phyloP scores from a whole-genome alignment of 2,329 filamentous ascomycete genomes.

The Verticillium tricorpus region DNA sequence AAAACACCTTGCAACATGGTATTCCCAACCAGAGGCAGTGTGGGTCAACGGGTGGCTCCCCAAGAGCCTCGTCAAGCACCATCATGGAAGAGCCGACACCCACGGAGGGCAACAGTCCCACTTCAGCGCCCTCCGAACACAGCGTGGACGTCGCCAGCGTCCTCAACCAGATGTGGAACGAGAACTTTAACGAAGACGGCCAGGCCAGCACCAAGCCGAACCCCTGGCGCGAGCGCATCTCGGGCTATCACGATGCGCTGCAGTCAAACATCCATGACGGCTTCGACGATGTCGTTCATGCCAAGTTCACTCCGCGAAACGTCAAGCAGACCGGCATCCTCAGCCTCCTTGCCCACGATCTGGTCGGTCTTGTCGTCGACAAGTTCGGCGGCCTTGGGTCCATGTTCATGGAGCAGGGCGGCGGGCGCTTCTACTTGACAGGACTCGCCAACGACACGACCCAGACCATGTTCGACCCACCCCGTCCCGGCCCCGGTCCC shows the following conservation, averaged over 20 bases:
- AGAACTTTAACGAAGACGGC: slow-evolving; percentile 18
- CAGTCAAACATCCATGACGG: slow-evolving; percentile 9
- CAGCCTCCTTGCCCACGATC: slow-evolving; percentile 22
- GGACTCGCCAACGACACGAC: slow-evolving; percentile 22
- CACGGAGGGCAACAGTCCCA: slow-evolving; percentile 5
- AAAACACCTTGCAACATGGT: neutral
- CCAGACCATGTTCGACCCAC: slow-evolving; percentile 25
- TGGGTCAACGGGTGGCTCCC: slow-evolving; percentile 19
- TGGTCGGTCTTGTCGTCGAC: slow-evolving; percentile 23
- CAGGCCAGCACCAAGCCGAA: slow-evolving; percentile 7
- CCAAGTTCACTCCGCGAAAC: slow-evolving; percentile 14
- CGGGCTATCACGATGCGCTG: slow-evolving; percentile 13
- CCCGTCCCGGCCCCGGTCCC: slow-evolving; percentile 16
- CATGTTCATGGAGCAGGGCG: slow-evolving; percentile 20
- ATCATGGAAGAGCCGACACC: slow-evolving; percentile 15
- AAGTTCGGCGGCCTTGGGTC: slow-evolving; percentile 25
- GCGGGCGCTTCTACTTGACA: slow-evolving; percentile 20
- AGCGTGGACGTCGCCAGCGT: slow-evolving; percentile 21
- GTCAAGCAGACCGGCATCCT: slow-evolving; percentile 21
- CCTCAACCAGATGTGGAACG: slow-evolving; percentile 24
- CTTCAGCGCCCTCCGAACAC: neutral
- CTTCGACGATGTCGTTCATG: slow-evolving; percentile 9
- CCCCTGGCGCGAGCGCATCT: slow-evolving; percentile 17
- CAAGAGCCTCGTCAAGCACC: slow-evolving; percentile 5
- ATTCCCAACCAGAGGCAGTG: slow-evolving; percentile 14